Percentiles rank a stretch among this genome's conserved stretches.
These are phyloP conservation scores for Bolboschoenoplectus hybrid DNA, from an alignment of 202 grass and related monocot species.

Conservation along the genomic window DNA sequence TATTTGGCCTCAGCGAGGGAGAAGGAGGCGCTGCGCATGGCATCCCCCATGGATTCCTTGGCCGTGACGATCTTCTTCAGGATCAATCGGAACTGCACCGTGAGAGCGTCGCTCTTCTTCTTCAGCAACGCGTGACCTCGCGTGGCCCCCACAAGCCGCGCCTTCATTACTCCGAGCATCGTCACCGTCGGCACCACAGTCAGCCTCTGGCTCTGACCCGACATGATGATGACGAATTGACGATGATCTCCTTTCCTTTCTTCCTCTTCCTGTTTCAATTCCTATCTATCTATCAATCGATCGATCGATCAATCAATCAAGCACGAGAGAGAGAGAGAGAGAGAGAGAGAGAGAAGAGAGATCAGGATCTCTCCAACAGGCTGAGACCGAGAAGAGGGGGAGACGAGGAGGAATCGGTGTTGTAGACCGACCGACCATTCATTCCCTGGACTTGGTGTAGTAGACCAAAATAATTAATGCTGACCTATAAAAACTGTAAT, in stretches of 20 bases:
- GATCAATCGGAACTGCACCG: conserved; percentile 69
- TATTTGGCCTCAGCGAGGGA: conserved; percentile 82
- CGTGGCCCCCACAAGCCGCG: conserved; percentile 61
- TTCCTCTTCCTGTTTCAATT: not conserved
- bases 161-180: conserved; percentile 71
- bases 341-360: not conserved
- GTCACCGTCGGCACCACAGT: conserved; percentile 79
- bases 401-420: not conserved
- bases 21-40: conserved; percentile 70
- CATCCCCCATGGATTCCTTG: conserved; percentile 79
- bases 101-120: conserved; percentile 94
- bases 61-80: conserved; percentile 64
- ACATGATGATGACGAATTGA: conserved; percentile 35
- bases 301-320: not conserved
- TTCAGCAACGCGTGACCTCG: conserved; percentile 82
- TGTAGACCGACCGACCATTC: not conserved
- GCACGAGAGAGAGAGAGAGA: not conserved
- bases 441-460: not conserved
- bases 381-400: not conserved
- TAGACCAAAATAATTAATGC: not conserved
- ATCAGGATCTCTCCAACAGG: not conserved
- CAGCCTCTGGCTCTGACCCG: conserved; percentile 64
- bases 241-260: not conserved
- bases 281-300: too few species aligned
- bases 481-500: not conserved